Conservation (phyloP, 2,329 filamentous ascomycete genomes). For the Trichocomaceae sp. region DNA sequence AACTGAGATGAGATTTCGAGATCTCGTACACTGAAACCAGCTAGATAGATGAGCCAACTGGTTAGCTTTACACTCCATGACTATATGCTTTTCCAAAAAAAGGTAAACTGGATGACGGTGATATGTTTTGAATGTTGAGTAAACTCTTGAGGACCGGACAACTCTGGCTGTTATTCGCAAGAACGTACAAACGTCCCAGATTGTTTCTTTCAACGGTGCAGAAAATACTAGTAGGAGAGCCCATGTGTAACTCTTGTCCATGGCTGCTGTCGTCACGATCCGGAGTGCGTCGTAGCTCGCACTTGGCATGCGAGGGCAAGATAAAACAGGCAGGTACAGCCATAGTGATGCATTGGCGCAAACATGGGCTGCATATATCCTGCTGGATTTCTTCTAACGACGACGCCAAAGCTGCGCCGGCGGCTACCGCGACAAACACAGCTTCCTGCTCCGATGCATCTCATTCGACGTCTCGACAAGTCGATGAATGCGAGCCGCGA, state of each 20-base stretch:
- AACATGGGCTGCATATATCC: not conserved
- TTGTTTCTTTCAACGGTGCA: not conserved
- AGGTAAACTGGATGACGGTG: not conserved
- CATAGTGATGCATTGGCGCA: slow-evolving; percentile 2
- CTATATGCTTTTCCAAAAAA: not conserved
- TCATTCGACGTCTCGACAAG: slow-evolving; percentile 8
- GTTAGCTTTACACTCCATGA: slow-evolving; percentile 16
- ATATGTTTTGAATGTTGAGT: not conserved
- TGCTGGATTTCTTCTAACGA: not conserved
- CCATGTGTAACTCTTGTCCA: slow-evolving; percentile 9
- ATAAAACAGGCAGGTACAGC: slow-evolving; percentile 14
- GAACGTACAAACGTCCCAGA: not conserved
- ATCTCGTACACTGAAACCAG: slow-evolving; percentile 6
- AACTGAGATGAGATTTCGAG: not conserved
- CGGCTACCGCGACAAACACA: slow-evolving; percentile 12
- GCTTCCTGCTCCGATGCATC: not conserved
- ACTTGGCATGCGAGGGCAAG: slow-evolving; percentile 11
- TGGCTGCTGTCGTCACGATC: slow-evolving; percentile 3
- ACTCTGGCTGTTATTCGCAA: not conserved
- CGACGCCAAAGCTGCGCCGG: not conserved
- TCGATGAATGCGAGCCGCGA: slow-evolving; percentile 7
- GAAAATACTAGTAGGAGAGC: not conserved
- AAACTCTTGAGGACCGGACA: not conserved
- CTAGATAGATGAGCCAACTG: slow-evolving; percentile 10
- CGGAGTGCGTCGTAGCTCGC: slow-evolving; percentile 3